Evolutionary conservation across 108 stramenopile species (phyloP), one percentile per base, ranked within the genome.

Genomic region (Cylindrotheca fusiformis): DNA sequence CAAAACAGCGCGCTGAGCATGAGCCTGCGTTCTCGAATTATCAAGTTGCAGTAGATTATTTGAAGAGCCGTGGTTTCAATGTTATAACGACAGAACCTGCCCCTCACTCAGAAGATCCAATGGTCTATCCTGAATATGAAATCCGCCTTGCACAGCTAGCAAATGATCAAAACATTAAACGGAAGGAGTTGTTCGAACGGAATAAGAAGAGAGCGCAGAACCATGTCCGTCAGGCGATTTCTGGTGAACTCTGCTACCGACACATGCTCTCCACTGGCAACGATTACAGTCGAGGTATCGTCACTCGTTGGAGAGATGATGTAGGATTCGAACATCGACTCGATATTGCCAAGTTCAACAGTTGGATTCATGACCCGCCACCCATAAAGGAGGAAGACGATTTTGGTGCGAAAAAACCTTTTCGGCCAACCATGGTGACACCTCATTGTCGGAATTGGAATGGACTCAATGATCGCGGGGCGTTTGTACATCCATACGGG

Each of bases 391-490:
- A 6, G 36, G 36, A 41, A 62, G 20, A 48, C 48, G 26, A 1
- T 62, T 27, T 50, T 48, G 48, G 22, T 31, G 32, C 48, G 30
- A 45, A 62, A 28, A 50, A 20, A 50, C 21, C 47, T 0, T 0
- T 30, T 21, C 29, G 44, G 14, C 60, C 44, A 50, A 62, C 60
- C 20, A 50, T 62, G 3, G 60, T 62, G 1, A 46, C 60, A 0
- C 46, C 60, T 0, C 50, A 36, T 5, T 62, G 60, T 30, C 60
- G 46, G 3, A 36, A 62, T 20, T 45, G 46, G 14, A 19, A 30
- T 19, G 60, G 60, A 6, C 30, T 62, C 3, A 62, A 62, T 31
- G 60, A 62, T 28, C 47, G 60, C 2, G 60, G 60, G 2, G 44
- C 60, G 14, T 62, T 62, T 27, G 48, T 62, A 1, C 46, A 36